Percentiles rank a stretch among this genome's conserved stretches.
These are phyloP conservation scores for Cicer chorassanicum DNA, from an alignment of 306 rosid species.

Conservation along the genomic window DNA sequence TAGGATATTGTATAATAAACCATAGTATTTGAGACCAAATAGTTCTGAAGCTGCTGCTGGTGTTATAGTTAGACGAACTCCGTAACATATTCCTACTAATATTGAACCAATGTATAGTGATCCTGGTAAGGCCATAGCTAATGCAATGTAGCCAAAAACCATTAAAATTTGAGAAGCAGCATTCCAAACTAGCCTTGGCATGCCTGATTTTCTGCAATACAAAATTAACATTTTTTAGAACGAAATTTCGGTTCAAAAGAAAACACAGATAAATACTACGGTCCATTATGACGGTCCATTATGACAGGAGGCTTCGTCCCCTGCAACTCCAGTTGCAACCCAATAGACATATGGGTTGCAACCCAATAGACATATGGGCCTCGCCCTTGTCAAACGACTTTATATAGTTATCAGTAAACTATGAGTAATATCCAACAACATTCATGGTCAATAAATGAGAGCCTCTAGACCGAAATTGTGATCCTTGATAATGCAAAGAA, in stretches of 20 bases:
- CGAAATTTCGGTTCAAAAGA: no score
- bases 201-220: slow-evolving; percentile 42
- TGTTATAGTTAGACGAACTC: slow-evolving; percentile 42
- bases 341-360: no score
- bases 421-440: background rate
- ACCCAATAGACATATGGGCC: no score
- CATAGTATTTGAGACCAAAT: slow-evolving; percentile 52
- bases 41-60: slow-evolving; percentile 50
- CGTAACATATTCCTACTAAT: slow-evolving; percentile 49
- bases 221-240: background rate
- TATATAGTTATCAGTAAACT: no score
- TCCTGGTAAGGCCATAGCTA: slow-evolving; percentile 53
- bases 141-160: slow-evolving; percentile 38
- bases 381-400: no score
- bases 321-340: no score
- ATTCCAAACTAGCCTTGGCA: slow-evolving; percentile 48
- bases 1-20: slow-evolving; percentile 49
- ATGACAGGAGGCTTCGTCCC: no score
- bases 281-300: no score
- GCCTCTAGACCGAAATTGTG: no score
- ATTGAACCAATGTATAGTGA: slow-evolving; percentile 50
- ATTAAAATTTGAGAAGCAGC: slow-evolving; percentile 46
- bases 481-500: no score
- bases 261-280: no score
- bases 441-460: background rate